phyloP scores from a whole-genome alignment of 768 basidiomycete species.

The Leccinellum luteum region DNA sequence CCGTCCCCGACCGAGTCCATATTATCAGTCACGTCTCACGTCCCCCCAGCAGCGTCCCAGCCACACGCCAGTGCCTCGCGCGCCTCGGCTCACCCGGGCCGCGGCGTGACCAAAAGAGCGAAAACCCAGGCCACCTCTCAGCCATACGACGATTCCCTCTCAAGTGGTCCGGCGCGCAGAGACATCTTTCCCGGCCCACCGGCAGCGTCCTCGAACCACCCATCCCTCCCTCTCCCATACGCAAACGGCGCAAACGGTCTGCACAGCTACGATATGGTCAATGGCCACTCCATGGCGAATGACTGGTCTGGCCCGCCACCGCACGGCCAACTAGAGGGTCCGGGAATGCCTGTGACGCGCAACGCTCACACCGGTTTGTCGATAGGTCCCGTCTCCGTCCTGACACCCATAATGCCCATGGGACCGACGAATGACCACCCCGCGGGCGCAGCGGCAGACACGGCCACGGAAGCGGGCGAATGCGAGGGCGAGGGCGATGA shows the following conservation, averaged over 20 bases:
- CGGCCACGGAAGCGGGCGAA: conserved; percentile 44
- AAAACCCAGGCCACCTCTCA: conserved; percentile 35
- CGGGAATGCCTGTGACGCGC: conserved; percentile 71
- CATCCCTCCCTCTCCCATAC: conserved; percentile 50
- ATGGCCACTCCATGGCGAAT: conserved; percentile 32
- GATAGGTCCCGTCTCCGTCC: conserved; percentile 22
- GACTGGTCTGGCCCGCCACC: conserved; percentile 53
- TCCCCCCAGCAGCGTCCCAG: conserved; percentile 39
- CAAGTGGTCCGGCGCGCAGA: conserved; percentile 38
- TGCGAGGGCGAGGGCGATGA: conserved; percentile 58
- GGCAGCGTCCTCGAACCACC: conserved; percentile 47
- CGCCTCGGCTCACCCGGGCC: conserved; percentile 30
- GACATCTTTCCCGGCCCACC: conserved; percentile 51
- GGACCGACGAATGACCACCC: conserved; percentile 32
- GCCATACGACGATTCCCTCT: conserved; percentile 41
- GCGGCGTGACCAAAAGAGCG: conserved; percentile 43
- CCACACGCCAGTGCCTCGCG: conserved; percentile 27
- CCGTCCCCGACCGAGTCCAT: conserved; percentile 73
- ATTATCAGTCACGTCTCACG: conserved; percentile 67
- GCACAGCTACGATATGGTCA: conserved; percentile 40
- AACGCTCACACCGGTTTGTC: conserved; percentile 28
- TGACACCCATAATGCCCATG: conserved; percentile 24
- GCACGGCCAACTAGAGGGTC: conserved; percentile 64
- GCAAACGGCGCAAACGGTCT: conserved; percentile 36
- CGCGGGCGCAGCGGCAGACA: conserved; percentile 36